Evolutionary conservation across 306 rosid genomes (phyloP).

Genomic region (Arachis hypogaea): DNA sequence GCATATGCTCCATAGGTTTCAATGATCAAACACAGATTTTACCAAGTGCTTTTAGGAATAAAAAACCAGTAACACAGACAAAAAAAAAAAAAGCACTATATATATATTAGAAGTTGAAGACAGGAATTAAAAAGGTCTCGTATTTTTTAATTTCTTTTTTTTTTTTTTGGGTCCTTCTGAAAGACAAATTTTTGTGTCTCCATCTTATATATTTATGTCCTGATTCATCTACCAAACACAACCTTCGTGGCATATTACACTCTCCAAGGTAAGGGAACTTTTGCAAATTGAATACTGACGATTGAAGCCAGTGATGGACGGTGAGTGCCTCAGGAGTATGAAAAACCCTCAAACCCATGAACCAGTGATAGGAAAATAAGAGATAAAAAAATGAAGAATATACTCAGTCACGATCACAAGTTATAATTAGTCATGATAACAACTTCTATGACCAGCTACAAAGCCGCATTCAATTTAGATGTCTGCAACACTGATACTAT

Average conservation of each 20-base stretch:
- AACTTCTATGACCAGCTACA: not conserved
- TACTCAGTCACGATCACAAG: not conserved
- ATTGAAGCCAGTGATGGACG: slow-evolving; percentile 9
- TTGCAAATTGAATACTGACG: slow-evolving; percentile 1
- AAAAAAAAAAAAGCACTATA: too few relatives aligned
- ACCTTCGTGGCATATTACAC: not conserved
- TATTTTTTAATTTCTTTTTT: too few relatives aligned
- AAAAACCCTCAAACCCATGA: too few relatives aligned
- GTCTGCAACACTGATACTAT: not conserved
- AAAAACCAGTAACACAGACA: too few relatives aligned
- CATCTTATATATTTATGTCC: too few relatives aligned
- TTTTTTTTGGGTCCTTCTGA: too few relatives aligned
- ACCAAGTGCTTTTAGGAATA: too few relatives aligned
- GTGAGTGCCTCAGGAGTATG: not conserved
- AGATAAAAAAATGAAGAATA: not conserved
- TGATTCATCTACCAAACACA: too few relatives aligned
- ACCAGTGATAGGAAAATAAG: not conserved
- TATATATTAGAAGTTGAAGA: too few relatives aligned
- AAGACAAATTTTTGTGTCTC: too few relatives aligned
- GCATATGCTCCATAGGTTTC: not conserved
- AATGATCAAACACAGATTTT: too few relatives aligned
- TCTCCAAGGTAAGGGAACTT: not conserved
- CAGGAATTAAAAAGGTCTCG: too few relatives aligned
- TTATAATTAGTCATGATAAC: not conserved
- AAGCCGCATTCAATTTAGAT: not conserved